A percentile compares a stretch with the other conserved stretches of the same genome.
Evolutionary conservation across 192 early-diverging fungal species (phyloP).

Genomic region (Entrophospora sp.): DNA sequence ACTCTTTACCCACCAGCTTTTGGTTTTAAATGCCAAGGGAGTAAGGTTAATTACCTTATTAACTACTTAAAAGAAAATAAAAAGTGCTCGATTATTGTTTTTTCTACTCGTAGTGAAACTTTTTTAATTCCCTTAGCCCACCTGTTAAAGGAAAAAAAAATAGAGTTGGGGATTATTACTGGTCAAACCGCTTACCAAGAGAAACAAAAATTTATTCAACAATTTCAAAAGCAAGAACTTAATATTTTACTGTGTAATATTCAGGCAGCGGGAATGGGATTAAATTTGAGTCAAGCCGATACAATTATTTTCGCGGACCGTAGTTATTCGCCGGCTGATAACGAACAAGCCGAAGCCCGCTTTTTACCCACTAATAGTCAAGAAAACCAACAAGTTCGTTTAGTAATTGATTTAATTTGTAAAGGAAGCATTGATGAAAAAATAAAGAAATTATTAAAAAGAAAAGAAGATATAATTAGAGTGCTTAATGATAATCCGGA

Average conservation of each 20-base stretch:
- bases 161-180: background rate
- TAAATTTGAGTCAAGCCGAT: background rate
- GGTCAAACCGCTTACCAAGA: background rate
- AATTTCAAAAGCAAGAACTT: background rate
- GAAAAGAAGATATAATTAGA: conserved; percentile 3
- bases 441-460: background rate
- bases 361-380: background rate
- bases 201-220: background rate
- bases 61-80: background rate
- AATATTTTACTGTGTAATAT: conserved; percentile 8
- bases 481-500: background rate
- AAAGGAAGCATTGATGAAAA: conserved; percentile 7
- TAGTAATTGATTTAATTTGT: conserved; percentile 9
- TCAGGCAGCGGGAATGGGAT: background rate
- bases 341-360: conserved; percentile 10
- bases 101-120: conserved; percentile 7
- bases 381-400: background rate
- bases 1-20: conserved; percentile 9
- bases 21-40: background rate
- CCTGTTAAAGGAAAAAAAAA: background rate
- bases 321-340: conserved; percentile 6
- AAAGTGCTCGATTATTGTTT: background rate
- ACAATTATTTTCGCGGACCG: conserved; percentile 5
- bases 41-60: background rate
- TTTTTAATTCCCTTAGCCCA: background rate